Evolutionary conservation across 352 stramenopile genomes (phyloP).

Genomic region (Phytophthora sansomeana): DNA sequence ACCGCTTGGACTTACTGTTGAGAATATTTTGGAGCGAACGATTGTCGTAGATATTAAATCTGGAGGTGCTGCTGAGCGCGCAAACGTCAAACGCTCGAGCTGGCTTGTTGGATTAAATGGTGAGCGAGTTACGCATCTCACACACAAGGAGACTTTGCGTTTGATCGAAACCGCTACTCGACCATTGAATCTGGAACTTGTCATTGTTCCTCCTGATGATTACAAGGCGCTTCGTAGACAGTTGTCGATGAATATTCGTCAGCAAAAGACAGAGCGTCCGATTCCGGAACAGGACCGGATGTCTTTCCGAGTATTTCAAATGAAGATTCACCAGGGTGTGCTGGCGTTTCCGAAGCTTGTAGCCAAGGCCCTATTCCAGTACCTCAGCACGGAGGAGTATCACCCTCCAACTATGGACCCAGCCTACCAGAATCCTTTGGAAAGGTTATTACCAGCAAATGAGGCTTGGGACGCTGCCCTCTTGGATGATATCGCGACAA

Average conservation of each 20-base stretch:
- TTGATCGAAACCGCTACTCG: slow-evolving; percentile 83
- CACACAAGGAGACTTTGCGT: slow-evolving; percentile 87
- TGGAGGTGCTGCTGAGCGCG: slow-evolving; percentile 73
- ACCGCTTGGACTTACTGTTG: slow-evolving; percentile 86
- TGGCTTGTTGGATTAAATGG: slow-evolving; percentile 88
- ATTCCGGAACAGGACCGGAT: slow-evolving; percentile 88
- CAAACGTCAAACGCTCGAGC: slow-evolving; percentile 82
- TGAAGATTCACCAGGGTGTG: slow-evolving; percentile 86
- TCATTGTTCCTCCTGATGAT: slow-evolving; percentile 74
- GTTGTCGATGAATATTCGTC: slow-evolving; percentile 86
- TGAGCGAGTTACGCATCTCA: slow-evolving; percentile 76
- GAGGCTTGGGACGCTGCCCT: slow-evolving; percentile 64
- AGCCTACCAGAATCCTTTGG: slow-evolving; percentile 60
- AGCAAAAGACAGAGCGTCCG: slow-evolving; percentile 82
- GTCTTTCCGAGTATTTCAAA: slow-evolving; percentile 87
- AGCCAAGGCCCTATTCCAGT: slow-evolving; percentile 74
- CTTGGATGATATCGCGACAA: slow-evolving; percentile 59
- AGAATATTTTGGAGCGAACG: slow-evolving; percentile 89
- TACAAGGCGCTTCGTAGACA: slow-evolving; percentile 81
- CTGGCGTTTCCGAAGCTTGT: slow-evolving; percentile 75
- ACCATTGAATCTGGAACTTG: slow-evolving; percentile 75
- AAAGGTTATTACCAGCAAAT: slow-evolving; percentile 55
- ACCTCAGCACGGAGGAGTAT: slow-evolving; percentile 77
- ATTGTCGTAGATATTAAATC: slow-evolving; percentile 91
- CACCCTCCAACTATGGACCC: slow-evolving; percentile 60